A percentile compares a stretch with the other conserved stretches of the same genome.
These are phyloP conservation scores for Lichtheimia hyalospora DNA, from an alignment of 371 early-diverging fungal genomes.

Conservation along the genomic window DNA sequence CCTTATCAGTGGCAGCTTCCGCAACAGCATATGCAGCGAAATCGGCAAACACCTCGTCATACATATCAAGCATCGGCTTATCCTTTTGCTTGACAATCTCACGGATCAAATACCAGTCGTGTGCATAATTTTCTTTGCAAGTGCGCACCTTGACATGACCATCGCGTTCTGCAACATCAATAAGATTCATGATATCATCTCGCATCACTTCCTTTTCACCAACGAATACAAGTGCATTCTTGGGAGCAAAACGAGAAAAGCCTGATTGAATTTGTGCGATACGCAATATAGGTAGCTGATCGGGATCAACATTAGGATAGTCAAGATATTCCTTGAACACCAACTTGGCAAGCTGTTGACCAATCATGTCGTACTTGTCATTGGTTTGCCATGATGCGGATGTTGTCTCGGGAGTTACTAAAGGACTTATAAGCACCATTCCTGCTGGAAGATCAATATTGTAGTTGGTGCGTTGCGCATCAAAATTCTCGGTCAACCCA, in stretches of 20 bases:
- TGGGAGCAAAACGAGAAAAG: constrained; percentile 32
- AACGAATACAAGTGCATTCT: constrained; percentile 29
- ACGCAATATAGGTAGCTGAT: constrained; percentile 26
- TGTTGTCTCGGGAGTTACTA: constrained; percentile 26
- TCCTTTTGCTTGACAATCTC: constrained; percentile 35
- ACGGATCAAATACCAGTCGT: constrained; percentile 45
- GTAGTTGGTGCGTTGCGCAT: constrained; percentile 24
- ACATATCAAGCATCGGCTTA: constrained; percentile 21
- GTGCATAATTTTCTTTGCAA: constrained; percentile 30
- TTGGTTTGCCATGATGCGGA: constrained; percentile 30
- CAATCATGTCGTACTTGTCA: constrained; percentile 30
- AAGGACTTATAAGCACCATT: constrained; percentile 29
- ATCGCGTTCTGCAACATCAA: constrained; percentile 18
- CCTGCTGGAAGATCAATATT: constrained; percentile 32
- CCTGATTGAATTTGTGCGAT: constrained; percentile 16
- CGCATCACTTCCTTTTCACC: constrained; percentile 42
- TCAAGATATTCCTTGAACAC: constrained; percentile 37
- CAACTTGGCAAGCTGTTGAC: constrained; percentile 18
- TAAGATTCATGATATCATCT: constrained; percentile 31
- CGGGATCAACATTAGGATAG: constrained; percentile 19
- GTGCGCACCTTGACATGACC: constrained; percentile 20
- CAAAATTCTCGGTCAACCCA: constrained; percentile 12
- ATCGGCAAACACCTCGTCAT: constrained; percentile 28
- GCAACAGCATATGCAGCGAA: constrained; percentile 18
- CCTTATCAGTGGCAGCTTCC: constrained; percentile 12